Percentiles rank a stretch among this genome's conserved stretches.
phyloP scores from a whole-genome alignment of 441 rosid species.

The Syzygium malaccense region DNA sequence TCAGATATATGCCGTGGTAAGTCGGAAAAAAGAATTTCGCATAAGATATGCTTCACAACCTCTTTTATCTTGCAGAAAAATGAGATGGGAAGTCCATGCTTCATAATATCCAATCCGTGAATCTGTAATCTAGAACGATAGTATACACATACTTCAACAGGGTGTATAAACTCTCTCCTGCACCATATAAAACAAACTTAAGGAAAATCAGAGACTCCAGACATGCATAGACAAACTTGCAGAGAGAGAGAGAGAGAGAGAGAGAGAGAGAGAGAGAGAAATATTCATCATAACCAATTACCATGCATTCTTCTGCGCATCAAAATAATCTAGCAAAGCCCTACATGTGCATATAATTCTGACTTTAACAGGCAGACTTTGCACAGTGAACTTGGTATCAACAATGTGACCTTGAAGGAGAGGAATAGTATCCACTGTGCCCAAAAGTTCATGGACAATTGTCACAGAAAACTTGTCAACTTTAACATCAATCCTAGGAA shows the following conservation, averaged over 20 bases:
- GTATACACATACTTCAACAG: slow-evolving; percentile 61
- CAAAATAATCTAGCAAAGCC: slow-evolving; percentile 51
- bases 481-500: slow-evolving; percentile 49
- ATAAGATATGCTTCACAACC: slow-evolving; percentile 29
- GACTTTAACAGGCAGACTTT: slow-evolving; percentile 54
- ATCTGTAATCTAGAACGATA: slow-evolving; percentile 49
- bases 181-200: slow-evolving; percentile 12
- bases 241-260: not conserved
- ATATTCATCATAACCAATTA: slow-evolving; percentile 23
- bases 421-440: slow-evolving; percentile 63
- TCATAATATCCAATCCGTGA: slow-evolving; percentile 21
- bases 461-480: slow-evolving; percentile 56
- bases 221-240: not conserved
- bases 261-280: not conserved
- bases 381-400: slow-evolving; percentile 43
- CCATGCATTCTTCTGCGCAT: slow-evolving; percentile 75
- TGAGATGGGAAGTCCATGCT: slow-evolving; percentile 55
- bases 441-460: slow-evolving; percentile 69
- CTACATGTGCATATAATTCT: slow-evolving; percentile 57
- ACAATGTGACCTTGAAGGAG: slow-evolving; percentile 58
- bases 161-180: slow-evolving; percentile 77
- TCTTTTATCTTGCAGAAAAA: slow-evolving; percentile 69
- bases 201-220: not conserved
- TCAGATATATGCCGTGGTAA: not conserved
- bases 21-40: not conserved